Evolutionary conservation across 2,329 filamentous ascomycete genomes (phyloP).

Genomic region (Colletotrichum caudatum): DNA sequence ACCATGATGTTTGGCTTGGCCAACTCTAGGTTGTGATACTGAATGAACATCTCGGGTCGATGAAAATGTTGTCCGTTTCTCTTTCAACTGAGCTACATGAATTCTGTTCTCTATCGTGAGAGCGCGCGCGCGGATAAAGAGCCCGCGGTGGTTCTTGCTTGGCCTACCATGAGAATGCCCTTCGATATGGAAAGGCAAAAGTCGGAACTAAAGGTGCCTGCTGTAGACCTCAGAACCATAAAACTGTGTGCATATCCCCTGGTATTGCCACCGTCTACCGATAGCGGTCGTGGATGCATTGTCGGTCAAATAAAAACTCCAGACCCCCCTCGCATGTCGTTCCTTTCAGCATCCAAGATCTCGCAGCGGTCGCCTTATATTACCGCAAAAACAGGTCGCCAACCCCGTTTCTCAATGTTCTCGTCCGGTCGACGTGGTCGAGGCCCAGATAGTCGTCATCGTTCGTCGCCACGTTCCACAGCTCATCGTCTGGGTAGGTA

Average conservation of each 20-base stretch:
- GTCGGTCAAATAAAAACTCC: conserved; percentile 18
- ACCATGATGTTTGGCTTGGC: neutral
- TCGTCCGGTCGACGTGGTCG: conserved; percentile 73
- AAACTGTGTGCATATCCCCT: conserved; percentile 9
- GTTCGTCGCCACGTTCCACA: conserved; percentile 63
- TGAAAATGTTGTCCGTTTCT: conserved; percentile 7
- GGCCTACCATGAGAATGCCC: conserved; percentile 32
- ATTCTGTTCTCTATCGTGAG: conserved; percentile 30
- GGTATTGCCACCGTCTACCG: conserved; percentile 15
- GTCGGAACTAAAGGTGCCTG: conserved; percentile 19
- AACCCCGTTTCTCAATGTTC: conserved; percentile 68
- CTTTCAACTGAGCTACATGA: conserved; percentile 28
- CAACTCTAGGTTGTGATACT: neutral
- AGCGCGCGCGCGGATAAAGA: neutral
- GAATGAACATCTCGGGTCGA: neutral
- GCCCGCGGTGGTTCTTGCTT: conserved; percentile 29
- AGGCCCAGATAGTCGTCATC: conserved; percentile 74
- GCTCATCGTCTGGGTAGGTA: conserved; percentile 63
- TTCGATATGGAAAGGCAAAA: conserved; percentile 18
- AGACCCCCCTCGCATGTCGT: conserved; percentile 12
- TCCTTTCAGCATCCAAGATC: conserved; percentile 16
- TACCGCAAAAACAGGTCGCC: conserved; percentile 72
- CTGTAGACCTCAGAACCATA: conserved; percentile 9
- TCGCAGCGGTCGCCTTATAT: conserved; percentile 28
- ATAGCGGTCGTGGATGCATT: conserved; percentile 17